Evolutionary conservation across 1,284 basidiomycete species (phyloP).

Genomic region (Chalciporus piperatoides): DNA sequence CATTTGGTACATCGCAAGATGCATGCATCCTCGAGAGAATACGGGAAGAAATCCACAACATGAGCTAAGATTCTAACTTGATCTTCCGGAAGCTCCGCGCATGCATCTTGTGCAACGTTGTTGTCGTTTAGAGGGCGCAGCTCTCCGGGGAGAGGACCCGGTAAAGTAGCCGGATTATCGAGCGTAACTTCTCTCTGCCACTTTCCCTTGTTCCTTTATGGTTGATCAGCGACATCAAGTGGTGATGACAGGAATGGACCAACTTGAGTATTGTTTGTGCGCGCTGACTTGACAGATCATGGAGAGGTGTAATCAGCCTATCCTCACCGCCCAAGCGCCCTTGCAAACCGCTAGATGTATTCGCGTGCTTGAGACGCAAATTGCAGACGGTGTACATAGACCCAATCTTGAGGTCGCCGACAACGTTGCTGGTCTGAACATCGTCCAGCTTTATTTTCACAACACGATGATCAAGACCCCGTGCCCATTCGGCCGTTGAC

Average conservation of each 20-base stretch:
- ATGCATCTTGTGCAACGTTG: constrained; percentile 40
- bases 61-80: constrained; percentile 48
- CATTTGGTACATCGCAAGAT: constrained; percentile 52
- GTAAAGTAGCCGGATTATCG: constrained; percentile 1
- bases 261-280: constrained; percentile 29
- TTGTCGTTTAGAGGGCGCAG: not conserved
- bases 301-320: constrained; percentile 45
- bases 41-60: constrained; percentile 54
- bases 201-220: constrained; percentile 29
- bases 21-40: constrained; percentile 44
- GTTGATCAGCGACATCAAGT: constrained; percentile 4
- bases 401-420: constrained; percentile 39
- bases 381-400: constrained; percentile 48
- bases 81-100: constrained; percentile 32
- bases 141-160: constrained; percentile 1
- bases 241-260: constrained; percentile 1
- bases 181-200: constrained; percentile 26
- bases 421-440: constrained; percentile 43
- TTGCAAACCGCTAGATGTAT: constrained; percentile 30
- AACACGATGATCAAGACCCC: constrained; percentile 45
- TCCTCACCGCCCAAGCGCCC: constrained; percentile 58
- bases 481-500: constrained; percentile 36
- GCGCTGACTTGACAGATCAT: constrained; percentile 35
- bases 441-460: constrained; percentile 52
- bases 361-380: constrained; percentile 41